Evolutionary conservation across 1,284 basidiomycete genomes (phyloP).

Genomic region (Microbotryum violaceum): DNA sequence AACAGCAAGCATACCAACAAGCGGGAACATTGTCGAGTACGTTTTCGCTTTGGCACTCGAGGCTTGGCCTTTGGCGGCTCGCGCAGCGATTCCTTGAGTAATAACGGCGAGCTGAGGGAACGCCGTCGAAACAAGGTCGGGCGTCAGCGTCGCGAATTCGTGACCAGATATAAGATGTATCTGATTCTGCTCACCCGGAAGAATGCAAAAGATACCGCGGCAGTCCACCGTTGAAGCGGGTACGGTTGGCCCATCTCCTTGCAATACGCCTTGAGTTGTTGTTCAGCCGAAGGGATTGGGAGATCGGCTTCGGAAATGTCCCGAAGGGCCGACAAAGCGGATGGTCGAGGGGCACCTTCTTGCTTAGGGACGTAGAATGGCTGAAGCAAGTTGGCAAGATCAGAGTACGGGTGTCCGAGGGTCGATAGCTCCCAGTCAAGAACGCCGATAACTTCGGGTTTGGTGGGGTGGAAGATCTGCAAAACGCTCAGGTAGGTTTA

Average conservation of each 20-base stretch:
- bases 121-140: constrained; percentile 27
- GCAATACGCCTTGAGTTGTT: constrained; percentile 70
- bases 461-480: constrained; percentile 76
- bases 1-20: constrained; percentile 58
- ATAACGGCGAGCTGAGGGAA: constrained; percentile 66
- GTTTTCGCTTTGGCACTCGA: constrained; percentile 65
- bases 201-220: constrained; percentile 76
- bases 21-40: constrained; percentile 54
- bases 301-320: constrained; percentile 49
- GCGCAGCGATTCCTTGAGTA: constrained; percentile 84
- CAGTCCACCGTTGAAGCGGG: constrained; percentile 66
- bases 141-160: neutral
- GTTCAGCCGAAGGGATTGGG: constrained; percentile 58
- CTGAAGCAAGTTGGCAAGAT: constrained; percentile 80
- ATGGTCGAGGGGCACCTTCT: constrained; percentile 42
- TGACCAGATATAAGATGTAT: constrained; percentile 32
- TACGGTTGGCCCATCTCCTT: constrained; percentile 53
- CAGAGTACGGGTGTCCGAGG: constrained; percentile 64
- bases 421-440: constrained; percentile 96
- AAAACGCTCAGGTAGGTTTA: neutral
- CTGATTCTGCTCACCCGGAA: constrained; percentile 58
- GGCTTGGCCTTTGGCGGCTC: constrained; percentile 74
- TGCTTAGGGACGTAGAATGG: constrained; percentile 60
- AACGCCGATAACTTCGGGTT: constrained; percentile 86
- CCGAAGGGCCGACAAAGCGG: constrained; percentile 9